Evolutionary conservation across 1,139 yeast species (phyloP).

Genomic region (Diutina siamensis): DNA sequence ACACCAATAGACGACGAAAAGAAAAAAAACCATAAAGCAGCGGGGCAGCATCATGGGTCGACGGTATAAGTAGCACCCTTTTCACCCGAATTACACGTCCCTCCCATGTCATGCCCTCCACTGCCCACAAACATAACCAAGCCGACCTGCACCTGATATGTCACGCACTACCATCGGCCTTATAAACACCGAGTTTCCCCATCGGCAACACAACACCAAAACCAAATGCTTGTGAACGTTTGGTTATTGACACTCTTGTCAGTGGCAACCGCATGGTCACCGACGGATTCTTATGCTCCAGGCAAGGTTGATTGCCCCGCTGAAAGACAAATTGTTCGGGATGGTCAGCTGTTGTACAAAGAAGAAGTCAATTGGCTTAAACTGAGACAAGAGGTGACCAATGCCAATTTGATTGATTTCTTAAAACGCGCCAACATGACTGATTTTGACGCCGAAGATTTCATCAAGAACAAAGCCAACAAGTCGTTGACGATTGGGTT

Average conservation of each 20-base stretch:
- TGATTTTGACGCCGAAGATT: slow-evolving; percentile 22
- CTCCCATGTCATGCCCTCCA: too few relatives aligned
- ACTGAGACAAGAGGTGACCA: slow-evolving; percentile 20
- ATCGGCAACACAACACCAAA: too few relatives aligned
- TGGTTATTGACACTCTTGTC: background rate
- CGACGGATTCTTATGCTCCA: slow-evolving; percentile 1
- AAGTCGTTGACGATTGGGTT: slow-evolving; percentile 30
- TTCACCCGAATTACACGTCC: too few relatives aligned
- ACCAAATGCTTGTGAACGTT: background rate
- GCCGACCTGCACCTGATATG: background rate
- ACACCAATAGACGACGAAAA: too few relatives aligned
- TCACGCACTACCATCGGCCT: background rate
- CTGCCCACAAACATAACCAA: too few relatives aligned
- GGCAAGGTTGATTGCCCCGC: background rate
- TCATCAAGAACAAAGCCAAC: slow-evolving; percentile 16
- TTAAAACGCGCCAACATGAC: slow-evolving; percentile 22
- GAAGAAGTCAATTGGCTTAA: slow-evolving; percentile 20
- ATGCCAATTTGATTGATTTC: slow-evolving; percentile 20
- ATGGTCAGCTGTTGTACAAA: background rate
- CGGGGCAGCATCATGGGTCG: too few relatives aligned
- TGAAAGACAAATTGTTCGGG: background rate
- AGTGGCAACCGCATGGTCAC: background rate
- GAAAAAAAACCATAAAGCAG: too few relatives aligned
- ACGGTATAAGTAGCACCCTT: too few relatives aligned
- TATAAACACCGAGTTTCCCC: background rate